Conservation (phyloP, 768 basidiomycete species). For the Tulasnella calospora region DNA sequence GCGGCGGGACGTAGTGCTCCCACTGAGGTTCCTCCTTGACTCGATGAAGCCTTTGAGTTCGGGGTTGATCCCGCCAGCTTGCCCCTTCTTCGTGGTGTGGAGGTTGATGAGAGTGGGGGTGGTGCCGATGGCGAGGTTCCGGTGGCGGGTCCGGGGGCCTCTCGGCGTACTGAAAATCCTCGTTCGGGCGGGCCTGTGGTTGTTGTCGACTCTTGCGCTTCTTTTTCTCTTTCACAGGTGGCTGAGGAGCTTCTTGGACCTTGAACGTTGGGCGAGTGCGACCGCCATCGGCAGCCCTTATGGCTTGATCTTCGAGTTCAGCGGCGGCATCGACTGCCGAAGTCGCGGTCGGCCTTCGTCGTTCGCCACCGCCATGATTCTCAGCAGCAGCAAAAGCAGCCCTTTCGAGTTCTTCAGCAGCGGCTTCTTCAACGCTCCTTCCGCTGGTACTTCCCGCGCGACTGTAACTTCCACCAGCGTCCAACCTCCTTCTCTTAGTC, state of each 20-base stretch:
- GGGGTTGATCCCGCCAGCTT: background rate
- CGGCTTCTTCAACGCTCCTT: constrained; percentile 26
- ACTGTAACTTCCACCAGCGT: background rate
- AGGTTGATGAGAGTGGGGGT: constrained; percentile 4
- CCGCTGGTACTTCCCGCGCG: constrained; percentile 2
- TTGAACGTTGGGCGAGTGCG: background rate
- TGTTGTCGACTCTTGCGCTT: constrained; percentile 46
- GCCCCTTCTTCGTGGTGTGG: constrained; percentile 3
- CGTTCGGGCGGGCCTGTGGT: constrained; percentile 46
- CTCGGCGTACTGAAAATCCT: constrained; percentile 23
- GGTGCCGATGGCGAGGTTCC: constrained; percentile 16
- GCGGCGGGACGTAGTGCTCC: background rate
- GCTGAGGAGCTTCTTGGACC: background rate
- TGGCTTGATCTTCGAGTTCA: constrained; percentile 30
- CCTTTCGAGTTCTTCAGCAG: constrained; percentile 50
- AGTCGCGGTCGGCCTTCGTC: constrained; percentile 40
- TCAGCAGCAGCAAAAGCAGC: constrained; percentile 40
- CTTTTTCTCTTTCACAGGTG: background rate
- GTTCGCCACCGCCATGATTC: constrained; percentile 32
- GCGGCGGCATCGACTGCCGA: constrained; percentile 43
- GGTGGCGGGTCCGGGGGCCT: constrained; percentile 18
- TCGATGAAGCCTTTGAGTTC: background rate
- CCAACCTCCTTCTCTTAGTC: background rate
- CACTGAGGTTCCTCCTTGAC: constrained; percentile 1
- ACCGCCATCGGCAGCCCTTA: background rate